Evolutionary conservation across 73 alveolate species (phyloP).

Genomic region (Symbiodinium natans): DNA sequence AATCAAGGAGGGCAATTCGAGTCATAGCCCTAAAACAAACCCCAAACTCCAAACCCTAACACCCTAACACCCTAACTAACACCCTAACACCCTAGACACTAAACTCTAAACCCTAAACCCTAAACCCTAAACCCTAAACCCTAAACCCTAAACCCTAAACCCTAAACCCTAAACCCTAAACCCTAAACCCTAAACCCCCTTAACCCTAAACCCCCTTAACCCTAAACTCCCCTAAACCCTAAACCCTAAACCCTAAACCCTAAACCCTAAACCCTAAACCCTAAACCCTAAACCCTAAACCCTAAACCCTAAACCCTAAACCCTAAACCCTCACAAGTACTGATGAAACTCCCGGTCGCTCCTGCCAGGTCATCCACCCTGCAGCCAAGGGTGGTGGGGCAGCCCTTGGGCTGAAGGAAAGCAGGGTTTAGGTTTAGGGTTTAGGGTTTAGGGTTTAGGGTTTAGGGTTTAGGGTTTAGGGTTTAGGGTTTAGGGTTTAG

Average conservation of each 20-base stretch:
- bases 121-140: not conserved
- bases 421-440: not conserved
- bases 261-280: not conserved
- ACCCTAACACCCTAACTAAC: not conserved
- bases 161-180: not conserved
- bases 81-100: too few relatives aligned
- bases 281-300: not conserved
- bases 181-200: not conserved
- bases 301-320: not conserved
- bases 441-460: not conserved
- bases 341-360: too few relatives aligned
- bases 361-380: slow-evolving; percentile 4
- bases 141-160: not conserved
- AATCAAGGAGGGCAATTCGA: too few relatives aligned
- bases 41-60: not conserved
- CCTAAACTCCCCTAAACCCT: not conserved
- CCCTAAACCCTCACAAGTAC: not conserved
- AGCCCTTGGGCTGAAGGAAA: too few relatives aligned
- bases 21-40: too few relatives aligned
- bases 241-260: not conserved
- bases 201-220: too few relatives aligned
- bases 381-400: not conserved
- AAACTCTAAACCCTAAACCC: too few relatives aligned
- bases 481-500: not conserved
- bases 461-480: not conserved